Evolutionary conservation across 208 protist genomes (phyloP), one percentile per base, ranked within the genome.

Genomic region (Naegleria fowleri): DNA sequence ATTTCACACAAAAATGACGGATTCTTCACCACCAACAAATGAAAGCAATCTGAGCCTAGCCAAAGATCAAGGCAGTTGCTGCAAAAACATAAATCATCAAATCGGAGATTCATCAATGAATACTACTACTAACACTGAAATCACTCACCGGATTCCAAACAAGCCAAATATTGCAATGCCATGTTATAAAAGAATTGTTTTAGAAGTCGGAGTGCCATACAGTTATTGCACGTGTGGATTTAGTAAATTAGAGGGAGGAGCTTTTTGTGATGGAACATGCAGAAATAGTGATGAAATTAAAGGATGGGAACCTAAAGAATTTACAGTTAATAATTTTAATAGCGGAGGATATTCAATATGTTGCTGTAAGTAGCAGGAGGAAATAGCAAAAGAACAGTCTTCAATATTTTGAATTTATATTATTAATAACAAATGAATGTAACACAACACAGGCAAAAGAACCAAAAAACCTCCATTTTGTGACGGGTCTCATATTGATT

Each of bases 261-360:
- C 67, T 6, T 36, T 79, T 29, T 79, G 67, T 79, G 67, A 79
- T 36, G 67, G 29, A 15, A 79, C 67, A 36, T 79, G 67, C n/a
- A 79, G 36, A 79, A 79, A 19, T 36, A 33, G 25, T 79, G 67
- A 79, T 36, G 25, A 79, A 36, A 79, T 79, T 79, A 79, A 79
- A 79, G 67, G 67, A 79, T 79, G 67, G 67, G 29, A 79, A 79
- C 67, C 67, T 36, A 79, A 79, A 33, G 67, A 79, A 33, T 79
- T 79, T 79, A 79, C 67, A 36, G 67, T 79, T 79, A 79, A 79
- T 11, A 19, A 79, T 79, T 67, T 67, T 29, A 67, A 67, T 13
- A 79, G 6, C 9, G 29, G 67, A 36, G 67, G 67, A 79, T 79
- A 79, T 79, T 36, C 29, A 36, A 79, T 79, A 15, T 79, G 67